Evolutionary conservation across 768 basidiomycete species (phyloP), one percentile per base, ranked within the genome.

Genomic region (Calocybe gangraenosa): DNA sequence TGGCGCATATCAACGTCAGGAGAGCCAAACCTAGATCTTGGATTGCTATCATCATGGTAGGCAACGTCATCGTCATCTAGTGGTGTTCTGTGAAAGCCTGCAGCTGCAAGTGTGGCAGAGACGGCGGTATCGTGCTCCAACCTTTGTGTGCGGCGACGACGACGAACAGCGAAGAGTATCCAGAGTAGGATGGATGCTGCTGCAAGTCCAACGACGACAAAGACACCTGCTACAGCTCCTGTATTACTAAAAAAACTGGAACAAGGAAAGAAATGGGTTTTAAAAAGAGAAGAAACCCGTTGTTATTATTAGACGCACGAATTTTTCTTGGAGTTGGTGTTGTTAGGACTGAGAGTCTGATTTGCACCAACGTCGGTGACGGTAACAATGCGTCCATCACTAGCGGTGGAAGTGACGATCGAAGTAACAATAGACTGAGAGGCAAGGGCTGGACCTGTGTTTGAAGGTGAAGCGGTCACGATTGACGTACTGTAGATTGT

Each of bases 151-250:
- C 81, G 73, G 37, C 82, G 75, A 49, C 82, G 78, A 38, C 84
- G 76, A 19, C 81, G 80, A 44, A 87, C 60, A 40, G 79, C 83
- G 59, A 89, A 87, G 52, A 87, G 64, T 45, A 84, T 70, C 75
- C 79, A 88, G 38, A 89, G 69, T 32, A 81, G 56, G 44, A 80
- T 89, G 38, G 74, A 80, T 17, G 78, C 82, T 21, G 68, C 81
- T 3, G 89, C 84, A 15, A 98, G 73, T 21, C 92, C 94, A 14
- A 94, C 88, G 13, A 92, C 81, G 31, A 91, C 79, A 56, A 96
- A 98, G 7, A 92, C 88, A 36, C 89, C 95, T 1, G 86, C 86
- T 2, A 97, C 92, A 9, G 92, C 94, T 15, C 92, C 92, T 18
- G 84, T 87, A 59, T 95, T 89, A 40, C 63, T 63, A 65, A 95